phyloP scores from a whole-genome alignment of 169 alveolate genomes.

The Neospora caninum region DNA sequence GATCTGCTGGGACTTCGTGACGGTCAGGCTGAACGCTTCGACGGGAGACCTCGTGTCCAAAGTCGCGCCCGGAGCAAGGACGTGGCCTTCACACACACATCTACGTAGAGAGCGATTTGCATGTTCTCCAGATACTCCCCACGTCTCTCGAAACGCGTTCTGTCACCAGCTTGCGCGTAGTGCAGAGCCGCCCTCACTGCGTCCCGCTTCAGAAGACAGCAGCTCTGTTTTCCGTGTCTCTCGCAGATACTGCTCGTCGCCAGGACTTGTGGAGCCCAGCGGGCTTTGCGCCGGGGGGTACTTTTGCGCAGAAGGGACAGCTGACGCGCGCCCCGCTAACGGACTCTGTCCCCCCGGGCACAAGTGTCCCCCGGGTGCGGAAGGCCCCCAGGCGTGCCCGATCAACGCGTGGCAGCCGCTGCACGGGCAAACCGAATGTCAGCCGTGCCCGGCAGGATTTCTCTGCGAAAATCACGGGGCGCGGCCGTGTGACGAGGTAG shows the following conservation, averaged over 20 bases:
- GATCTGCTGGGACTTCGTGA: too few relatives aligned
- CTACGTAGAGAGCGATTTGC: too few relatives aligned
- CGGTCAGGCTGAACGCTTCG: too few relatives aligned
- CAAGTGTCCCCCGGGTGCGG: not conserved
- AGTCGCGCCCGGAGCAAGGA: too few relatives aligned
- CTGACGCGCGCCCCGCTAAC: not conserved
- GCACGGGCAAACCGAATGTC: not conserved
- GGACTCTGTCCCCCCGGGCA: not conserved
- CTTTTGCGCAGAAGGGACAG: conserved; percentile 70
- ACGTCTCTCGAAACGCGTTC: too few relatives aligned
- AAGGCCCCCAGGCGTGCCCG: not conserved
- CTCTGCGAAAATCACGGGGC: not conserved
- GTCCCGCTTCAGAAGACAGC: too few relatives aligned
- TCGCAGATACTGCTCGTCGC: conserved; percentile 62
- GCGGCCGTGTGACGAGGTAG: not conserved
- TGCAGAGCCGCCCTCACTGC: too few relatives aligned
- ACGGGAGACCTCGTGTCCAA: too few relatives aligned
- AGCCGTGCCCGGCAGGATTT: conserved; percentile 2
- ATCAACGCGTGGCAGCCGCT: not conserved
- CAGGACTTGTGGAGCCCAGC: conserved; percentile 52
- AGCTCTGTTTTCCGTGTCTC: not conserved
- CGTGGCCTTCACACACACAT: too few relatives aligned
- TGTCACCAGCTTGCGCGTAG: too few relatives aligned
- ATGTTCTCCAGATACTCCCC: too few relatives aligned
- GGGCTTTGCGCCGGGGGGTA: conserved; percentile 75